Evolutionary conservation across 805 yeast genomes (phyloP), one percentile per base, ranked within the genome.

Genomic region (Saccharomycopsis selenospora): DNA sequence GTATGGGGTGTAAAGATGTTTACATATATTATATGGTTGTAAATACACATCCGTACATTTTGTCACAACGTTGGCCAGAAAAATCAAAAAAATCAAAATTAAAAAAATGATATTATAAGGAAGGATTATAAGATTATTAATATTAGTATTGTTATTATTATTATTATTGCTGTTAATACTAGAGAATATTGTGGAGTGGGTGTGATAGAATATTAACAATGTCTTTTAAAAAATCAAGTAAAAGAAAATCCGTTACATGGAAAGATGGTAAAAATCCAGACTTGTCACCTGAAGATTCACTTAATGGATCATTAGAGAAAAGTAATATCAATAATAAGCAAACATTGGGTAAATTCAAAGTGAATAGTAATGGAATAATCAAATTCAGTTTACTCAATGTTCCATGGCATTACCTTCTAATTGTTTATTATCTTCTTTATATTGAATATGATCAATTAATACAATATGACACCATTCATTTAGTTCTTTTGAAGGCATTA

Each of bases 321-420:
- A 40, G 25, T 6, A 17, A 14, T n/a, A 13, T n/a, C n/a, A 22
- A 40, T 27, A 5, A 24, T 13, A 40, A 43, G 40, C 25, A 40
- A 23, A 10, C 22, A 11, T 22, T 10, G 36, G 44, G 28, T 13
- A 17, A 11, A 17, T n/a, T 18, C 24, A 17, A 40, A 4, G 38
- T 40, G 22, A 36, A 20, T 4, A 17, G 26, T 10, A 4, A 28
- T 10, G 25, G 27, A 10, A 18, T 7, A 13, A n/a, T n/a, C 18
- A 8, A n/a, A n/a, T 51, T 51, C 33, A 40, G 36, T 4, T n/a
- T 47, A 20, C 40, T 43, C 14, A 45, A 59, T 2, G 43, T 67
- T 3, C 72, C 72, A 17, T 63, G 54, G 49, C 72, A 68, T 45
- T 49, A 58, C 8, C 51, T 60, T 1, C 29, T 58, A 3, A 48